Percentiles rank a stretch among this genome's conserved stretches.
Evolutionary conservation across 179 eudicot genomes (phyloP).

Genomic region (Sideroxylon spinosum): DNA sequence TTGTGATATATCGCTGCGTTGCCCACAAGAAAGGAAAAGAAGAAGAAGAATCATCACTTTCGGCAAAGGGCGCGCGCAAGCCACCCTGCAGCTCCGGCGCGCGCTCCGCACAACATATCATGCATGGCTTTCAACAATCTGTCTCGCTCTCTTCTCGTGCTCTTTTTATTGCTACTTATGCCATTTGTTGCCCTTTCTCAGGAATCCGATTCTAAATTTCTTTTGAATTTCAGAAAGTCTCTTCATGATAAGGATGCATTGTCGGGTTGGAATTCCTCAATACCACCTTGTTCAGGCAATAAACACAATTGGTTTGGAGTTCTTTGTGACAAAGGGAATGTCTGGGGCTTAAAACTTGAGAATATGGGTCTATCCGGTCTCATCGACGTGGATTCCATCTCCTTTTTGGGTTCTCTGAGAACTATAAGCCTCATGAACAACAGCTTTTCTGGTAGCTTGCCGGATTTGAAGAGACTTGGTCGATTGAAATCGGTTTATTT

Average conservation of each 20-base stretch:
- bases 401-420: slow-evolving; percentile 32
- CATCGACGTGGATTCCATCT: slow-evolving; percentile 32
- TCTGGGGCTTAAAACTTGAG: slow-evolving; percentile 51
- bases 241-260: slow-evolving; percentile 28
- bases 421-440: slow-evolving; percentile 42
- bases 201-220: slow-evolving; percentile 34
- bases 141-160: background rate
- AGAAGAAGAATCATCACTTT: too few species aligned
- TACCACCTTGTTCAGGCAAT: slow-evolving; percentile 39
- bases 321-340: slow-evolving; percentile 33
- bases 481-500: slow-evolving; percentile 38
- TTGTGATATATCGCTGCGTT: too few species aligned
- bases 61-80: too few species aligned
- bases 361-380: slow-evolving; percentile 39
- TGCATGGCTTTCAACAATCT: background rate
- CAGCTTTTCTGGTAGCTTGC: slow-evolving; percentile 35
- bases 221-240: slow-evolving; percentile 41
- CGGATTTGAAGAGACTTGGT: slow-evolving; percentile 24
- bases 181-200: background rate
- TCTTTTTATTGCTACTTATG: slow-evolving; percentile 4
- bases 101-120: too few species aligned
- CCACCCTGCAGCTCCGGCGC: too few species aligned
- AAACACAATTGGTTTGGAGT: slow-evolving; percentile 47
- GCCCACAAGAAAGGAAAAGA: too few species aligned
- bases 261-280: slow-evolving; percentile 38